phyloP scores from a whole-genome alignment of 2,329 filamentous ascomycete species.

The Stemphylium vesicarium region DNA sequence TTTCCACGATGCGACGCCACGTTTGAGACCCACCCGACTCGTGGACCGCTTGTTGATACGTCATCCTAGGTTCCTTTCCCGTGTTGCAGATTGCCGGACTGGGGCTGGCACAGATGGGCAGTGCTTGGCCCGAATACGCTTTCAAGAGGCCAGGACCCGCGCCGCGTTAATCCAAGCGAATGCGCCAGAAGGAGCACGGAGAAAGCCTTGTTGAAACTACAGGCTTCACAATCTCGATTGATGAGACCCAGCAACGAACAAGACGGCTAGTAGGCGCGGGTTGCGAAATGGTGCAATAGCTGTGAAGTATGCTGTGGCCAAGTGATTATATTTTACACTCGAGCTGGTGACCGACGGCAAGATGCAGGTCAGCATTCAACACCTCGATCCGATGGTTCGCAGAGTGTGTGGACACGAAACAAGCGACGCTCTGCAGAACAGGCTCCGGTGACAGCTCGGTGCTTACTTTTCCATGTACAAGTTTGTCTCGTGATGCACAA shows the following conservation, averaged over 20 bases:
- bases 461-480: slow-evolving; percentile 27
- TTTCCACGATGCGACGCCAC: slow-evolving; percentile 43
- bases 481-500: slow-evolving; percentile 41
- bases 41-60: slow-evolving; percentile 42
- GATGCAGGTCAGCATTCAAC: slow-evolving; percentile 26
- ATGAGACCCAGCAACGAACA: slow-evolving; percentile 22
- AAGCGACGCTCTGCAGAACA: too few relatives aligned
- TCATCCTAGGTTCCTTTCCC: slow-evolving; percentile 44
- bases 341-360: slow-evolving; percentile 16
- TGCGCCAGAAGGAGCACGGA: slow-evolving; percentile 8
- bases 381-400: slow-evolving; percentile 27
- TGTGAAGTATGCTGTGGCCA: slow-evolving; percentile 15
- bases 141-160: slow-evolving; percentile 6
- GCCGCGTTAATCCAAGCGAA: neutral
- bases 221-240: slow-evolving; percentile 33
- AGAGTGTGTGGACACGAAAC: slow-evolving; percentile 12
- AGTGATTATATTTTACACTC: slow-evolving; percentile 1
- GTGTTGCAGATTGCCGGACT: slow-evolving; percentile 43
- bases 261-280: slow-evolving; percentile 19
- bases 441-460: slow-evolving; percentile 20
- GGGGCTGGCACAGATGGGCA: slow-evolving; percentile 38
- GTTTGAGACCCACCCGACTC: slow-evolving; percentile 46
- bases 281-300: slow-evolving; percentile 20
- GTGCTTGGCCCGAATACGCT: slow-evolving; percentile 22
- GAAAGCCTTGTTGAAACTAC: slow-evolving; percentile 32